These are phyloP conservation scores for Suzukiozyma palmioleophila DNA, from an alignment of 1,139 yeast genomes.

Conservation along the genomic window DNA sequence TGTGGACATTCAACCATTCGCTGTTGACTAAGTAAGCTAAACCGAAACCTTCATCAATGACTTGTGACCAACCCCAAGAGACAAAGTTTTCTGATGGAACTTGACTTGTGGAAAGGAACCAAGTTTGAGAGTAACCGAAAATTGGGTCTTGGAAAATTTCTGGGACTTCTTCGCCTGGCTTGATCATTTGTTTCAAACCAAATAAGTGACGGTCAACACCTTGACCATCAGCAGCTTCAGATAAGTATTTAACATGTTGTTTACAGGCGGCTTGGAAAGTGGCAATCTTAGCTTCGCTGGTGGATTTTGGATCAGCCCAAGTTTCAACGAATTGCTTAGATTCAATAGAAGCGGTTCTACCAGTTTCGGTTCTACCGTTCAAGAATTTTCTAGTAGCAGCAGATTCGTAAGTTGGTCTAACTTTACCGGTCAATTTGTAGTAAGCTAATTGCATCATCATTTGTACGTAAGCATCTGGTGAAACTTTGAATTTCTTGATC, in stretches of 20 bases:
- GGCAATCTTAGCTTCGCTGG: conserved; percentile 55
- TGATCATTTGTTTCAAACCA: conserved; percentile 75
- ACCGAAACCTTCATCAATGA: conserved; percentile 90
- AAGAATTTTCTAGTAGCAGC: conserved; percentile 90
- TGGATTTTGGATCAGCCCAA: conserved; percentile 59
- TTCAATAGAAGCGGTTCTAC: conserved; percentile 80
- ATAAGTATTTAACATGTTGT: conserved; percentile 72
- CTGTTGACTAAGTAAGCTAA: conserved; percentile 89
- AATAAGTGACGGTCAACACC: conserved; percentile 95
- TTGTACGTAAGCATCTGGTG: conserved; percentile 78
- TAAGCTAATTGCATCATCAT: conserved; percentile 73
- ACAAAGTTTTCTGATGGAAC: conserved; percentile 83
- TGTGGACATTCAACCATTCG: conserved; percentile 82
- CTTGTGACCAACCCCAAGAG: conserved; percentile 97
- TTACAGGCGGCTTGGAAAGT: conserved; percentile 71
- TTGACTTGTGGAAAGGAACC: conserved; percentile 91
- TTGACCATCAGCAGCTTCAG: conserved; percentile 76
- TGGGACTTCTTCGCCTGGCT: conserved; percentile 59
- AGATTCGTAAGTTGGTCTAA: conserved; percentile 91
- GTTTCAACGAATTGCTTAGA: conserved; percentile 69
- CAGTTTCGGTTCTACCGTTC: conserved; percentile 95
- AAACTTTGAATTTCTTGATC: conserved; percentile 63
- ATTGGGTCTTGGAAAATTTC: conserved; percentile 74
- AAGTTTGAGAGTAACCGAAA: conserved; percentile 67
- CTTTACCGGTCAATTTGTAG: conserved; percentile 74